Evolutionary conservation across 2,329 filamentous ascomycete species (phyloP).

Genomic region (Beauveria caledonica): DNA sequence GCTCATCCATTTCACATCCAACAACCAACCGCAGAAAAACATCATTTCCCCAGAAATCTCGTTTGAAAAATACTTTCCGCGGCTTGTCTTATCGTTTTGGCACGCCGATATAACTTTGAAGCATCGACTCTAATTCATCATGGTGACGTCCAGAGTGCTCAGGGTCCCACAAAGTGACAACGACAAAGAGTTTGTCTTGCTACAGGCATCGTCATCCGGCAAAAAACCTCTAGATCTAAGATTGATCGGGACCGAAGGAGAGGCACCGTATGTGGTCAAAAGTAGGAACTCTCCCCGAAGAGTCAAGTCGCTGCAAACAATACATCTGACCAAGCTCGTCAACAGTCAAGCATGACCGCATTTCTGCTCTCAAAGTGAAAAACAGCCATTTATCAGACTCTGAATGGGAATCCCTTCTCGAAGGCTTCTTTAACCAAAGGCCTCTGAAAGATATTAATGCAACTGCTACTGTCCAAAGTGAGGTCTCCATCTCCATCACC

Average conservation of each 20-base stretch:
- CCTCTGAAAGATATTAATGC: slow-evolving; percentile 47
- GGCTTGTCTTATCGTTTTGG: background rate
- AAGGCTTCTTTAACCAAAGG: slow-evolving; percentile 45
- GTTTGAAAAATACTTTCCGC: background rate
- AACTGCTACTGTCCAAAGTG: slow-evolving; percentile 48
- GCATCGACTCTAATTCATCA: background rate
- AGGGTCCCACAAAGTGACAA: slow-evolving; percentile 9
- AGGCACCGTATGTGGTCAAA: slow-evolving; percentile 48
- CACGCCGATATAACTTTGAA: background rate
- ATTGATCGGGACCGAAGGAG: slow-evolving; percentile 60
- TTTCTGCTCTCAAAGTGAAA: slow-evolving; percentile 43
- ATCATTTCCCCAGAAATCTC: background rate
- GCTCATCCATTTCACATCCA: background rate
- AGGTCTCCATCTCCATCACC: slow-evolving; percentile 47
- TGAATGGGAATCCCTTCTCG: slow-evolving; percentile 61
- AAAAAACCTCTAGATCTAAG: slow-evolving; percentile 53
- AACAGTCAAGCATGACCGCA: slow-evolving; percentile 48
- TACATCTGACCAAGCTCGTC: slow-evolving; percentile 14
- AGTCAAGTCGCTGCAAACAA: slow-evolving; percentile 7
- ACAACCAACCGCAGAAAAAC: background rate
- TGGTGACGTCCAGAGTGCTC: slow-evolving; percentile 3
- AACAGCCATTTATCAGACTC: slow-evolving; percentile 46
- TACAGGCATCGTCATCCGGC: slow-evolving; percentile 47
- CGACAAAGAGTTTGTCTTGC: slow-evolving; percentile 40
- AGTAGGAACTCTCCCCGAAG: slow-evolving; percentile 36